Evolutionary conservation across 176 grass and related monocot species (phyloP).

Genomic region (Eragrostis nindensis): DNA sequence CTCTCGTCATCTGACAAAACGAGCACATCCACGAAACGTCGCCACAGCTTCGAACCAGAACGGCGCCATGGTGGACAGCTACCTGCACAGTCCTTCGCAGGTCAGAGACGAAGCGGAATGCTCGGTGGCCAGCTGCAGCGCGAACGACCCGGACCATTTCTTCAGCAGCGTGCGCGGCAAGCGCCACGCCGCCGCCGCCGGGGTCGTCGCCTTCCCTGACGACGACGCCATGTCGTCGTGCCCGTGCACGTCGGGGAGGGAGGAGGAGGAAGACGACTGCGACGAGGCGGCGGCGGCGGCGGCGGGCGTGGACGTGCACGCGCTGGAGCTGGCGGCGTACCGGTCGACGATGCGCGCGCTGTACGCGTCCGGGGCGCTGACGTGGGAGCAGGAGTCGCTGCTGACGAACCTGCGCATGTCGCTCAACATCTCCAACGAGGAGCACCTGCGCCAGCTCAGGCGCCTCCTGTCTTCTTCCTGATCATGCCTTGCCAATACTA

Average conservation of each 20-base stretch:
- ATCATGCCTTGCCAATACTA: background rate
- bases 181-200: background rate
- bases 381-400: slow-evolving; percentile 81
- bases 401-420: slow-evolving; percentile 82
- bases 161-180: background rate
- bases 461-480: slow-evolving; percentile 52
- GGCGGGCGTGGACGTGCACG: slow-evolving; percentile 39
- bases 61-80: background rate
- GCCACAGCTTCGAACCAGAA: slow-evolving; percentile 5
- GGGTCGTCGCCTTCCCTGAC: background rate
- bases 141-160: slow-evolving; percentile 17
- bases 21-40: background rate
- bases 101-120: slow-evolving; percentile 55
- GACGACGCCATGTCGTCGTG: slow-evolving; percentile 57
- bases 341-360: slow-evolving; percentile 65
- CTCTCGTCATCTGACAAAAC: slow-evolving; percentile 28
- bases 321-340: slow-evolving; percentile 72
- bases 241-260: slow-evolving; percentile 36
- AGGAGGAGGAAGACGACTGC: background rate
- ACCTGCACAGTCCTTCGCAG: slow-evolving; percentile 25
- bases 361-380: slow-evolving; percentile 70
- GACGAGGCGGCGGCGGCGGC: slow-evolving; percentile 7
- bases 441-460: slow-evolving; percentile 72
- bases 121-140: slow-evolving; percentile 78
- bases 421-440: slow-evolving; percentile 78